Conservation (phyloP, 1,284 basidiomycete species). For the Moesziomyces parantarcticus region DNA sequence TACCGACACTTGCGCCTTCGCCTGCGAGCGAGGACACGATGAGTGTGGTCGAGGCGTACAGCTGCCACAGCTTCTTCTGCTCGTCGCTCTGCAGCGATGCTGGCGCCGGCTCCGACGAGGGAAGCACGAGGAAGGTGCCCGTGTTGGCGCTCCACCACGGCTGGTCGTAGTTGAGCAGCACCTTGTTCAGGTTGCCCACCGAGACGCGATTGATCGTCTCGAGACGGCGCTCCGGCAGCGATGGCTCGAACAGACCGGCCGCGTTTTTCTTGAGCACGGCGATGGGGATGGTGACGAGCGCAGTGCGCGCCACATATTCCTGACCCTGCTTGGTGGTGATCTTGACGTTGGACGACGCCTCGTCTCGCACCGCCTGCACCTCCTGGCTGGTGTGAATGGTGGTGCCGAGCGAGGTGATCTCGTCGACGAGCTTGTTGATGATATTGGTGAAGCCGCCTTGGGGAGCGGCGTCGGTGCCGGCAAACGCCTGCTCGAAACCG, state of each 20-base stretch:
- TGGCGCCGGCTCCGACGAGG: slow-evolving; percentile 50
- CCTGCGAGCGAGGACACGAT: slow-evolving; percentile 67
- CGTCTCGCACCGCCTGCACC: slow-evolving; percentile 38
- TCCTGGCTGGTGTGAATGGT: slow-evolving; percentile 66
- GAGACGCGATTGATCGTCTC: slow-evolving; percentile 62
- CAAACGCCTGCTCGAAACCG: slow-evolving; percentile 68
- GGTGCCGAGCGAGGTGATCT: slow-evolving; percentile 66
- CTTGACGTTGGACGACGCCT: slow-evolving; percentile 32
- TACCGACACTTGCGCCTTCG: slow-evolving; percentile 1
- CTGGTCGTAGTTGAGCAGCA: slow-evolving; percentile 68
- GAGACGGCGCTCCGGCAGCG: slow-evolving; percentile 61
- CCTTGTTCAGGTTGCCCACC: slow-evolving; percentile 64
- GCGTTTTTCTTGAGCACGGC: slow-evolving; percentile 66
- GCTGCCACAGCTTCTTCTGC: slow-evolving; percentile 35
- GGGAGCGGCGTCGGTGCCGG: slow-evolving; percentile 71
- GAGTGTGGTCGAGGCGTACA: slow-evolving; percentile 61
- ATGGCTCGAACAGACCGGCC: slow-evolving; percentile 61
- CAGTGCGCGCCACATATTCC: slow-evolving; percentile 51
- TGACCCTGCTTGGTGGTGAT: slow-evolving; percentile 41
- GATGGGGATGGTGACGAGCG: slow-evolving; percentile 68
- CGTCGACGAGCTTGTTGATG: slow-evolving; percentile 68
- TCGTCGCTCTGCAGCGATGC: slow-evolving; percentile 17
- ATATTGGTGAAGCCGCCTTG: slow-evolving; percentile 70
- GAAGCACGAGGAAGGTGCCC: slow-evolving; percentile 69
- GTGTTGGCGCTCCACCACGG: slow-evolving; percentile 70